Base-by-base conservation (phyloP, 1,139 yeast genomes). In the Arxiozyma bovina region DNA sequence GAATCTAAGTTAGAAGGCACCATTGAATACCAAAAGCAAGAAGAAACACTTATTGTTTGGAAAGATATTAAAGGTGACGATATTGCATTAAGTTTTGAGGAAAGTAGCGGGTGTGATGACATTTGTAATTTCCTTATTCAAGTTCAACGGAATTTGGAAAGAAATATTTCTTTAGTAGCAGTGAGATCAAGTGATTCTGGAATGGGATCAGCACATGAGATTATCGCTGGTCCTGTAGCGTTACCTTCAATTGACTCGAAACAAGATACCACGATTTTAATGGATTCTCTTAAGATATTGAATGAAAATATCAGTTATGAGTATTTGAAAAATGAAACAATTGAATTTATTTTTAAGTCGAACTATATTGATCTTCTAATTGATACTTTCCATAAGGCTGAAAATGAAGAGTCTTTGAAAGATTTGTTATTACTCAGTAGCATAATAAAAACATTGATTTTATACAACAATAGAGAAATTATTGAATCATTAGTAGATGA, bases 21-120 rank as follows among this genome's bases (percentile, higher is more conserved):
- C 41, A 85, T 84, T 1, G 96, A 87, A 63, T 91, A 87, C 67
- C 98, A 91, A 68, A 78, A 96, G 63, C 97, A 91, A 66, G 98
- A 93, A 67, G 97, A 90, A 59, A 90, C 97, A 0, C 74, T 93
- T 52, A 88, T 93, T 22, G 96, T 93, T 22, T 93, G 99, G 98
- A 87, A 96, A 7, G 96, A 89, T 65, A 70, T 76, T 9, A 76
- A 79, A 22, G 93, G 93, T 3, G 80, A 80, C 56, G 96, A 90
- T 68, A 80, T 90, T 61, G 98, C 98, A 5, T 74, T 93, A 46
- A 87, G 95, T 53, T 93, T 93, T 70, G 97, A 93, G 68, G 98
- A 90, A 65, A 82, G 88, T 45, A 87, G 85, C 52, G 98, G 98
- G 0, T 93, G 99, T 69, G 80, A 87, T 18, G 81, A 83, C 18